Conservation (phyloP, 257 asterid genomes). For the Capsicum chinense region DNA sequence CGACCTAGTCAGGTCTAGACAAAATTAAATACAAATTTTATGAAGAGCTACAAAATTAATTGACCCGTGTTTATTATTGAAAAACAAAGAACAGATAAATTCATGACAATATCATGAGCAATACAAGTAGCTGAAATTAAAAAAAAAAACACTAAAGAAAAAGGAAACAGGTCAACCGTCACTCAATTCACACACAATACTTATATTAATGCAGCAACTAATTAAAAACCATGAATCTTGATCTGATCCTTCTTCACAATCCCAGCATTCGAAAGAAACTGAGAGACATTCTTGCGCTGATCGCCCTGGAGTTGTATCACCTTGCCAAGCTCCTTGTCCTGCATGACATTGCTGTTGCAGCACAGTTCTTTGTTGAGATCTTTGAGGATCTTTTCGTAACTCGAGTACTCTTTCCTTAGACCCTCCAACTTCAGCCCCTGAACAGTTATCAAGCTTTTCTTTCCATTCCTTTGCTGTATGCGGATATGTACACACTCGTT, state of each 20-base stretch:
- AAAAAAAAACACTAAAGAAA: not conserved
- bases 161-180: not conserved
- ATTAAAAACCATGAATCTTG: slow-evolving; percentile 78
- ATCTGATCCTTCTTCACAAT: slow-evolving; percentile 72
- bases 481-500: slow-evolving; percentile 59
- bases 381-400: slow-evolving; percentile 74
- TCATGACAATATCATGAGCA: slow-evolving; percentile 31
- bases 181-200: not conserved
- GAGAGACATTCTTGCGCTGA: slow-evolving; percentile 76
- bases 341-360: slow-evolving; percentile 70
- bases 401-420: slow-evolving; percentile 37
- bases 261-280: slow-evolving; percentile 56
- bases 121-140: no score
- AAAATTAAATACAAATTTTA: no score
- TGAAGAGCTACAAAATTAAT: no score
- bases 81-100: not conserved
- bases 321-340: slow-evolving; percentile 77
- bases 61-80: not conserved
- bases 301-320: slow-evolving; percentile 85
- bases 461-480: slow-evolving; percentile 88
- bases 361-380: slow-evolving; percentile 46
- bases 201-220: no score
- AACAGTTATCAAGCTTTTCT: slow-evolving; percentile 72
- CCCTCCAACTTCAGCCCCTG: slow-evolving; percentile 64
- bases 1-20: no score